phyloP scores from a whole-genome alignment of 768 basidiomycete species.

The Hygrophoropsis aurantiaca region DNA sequence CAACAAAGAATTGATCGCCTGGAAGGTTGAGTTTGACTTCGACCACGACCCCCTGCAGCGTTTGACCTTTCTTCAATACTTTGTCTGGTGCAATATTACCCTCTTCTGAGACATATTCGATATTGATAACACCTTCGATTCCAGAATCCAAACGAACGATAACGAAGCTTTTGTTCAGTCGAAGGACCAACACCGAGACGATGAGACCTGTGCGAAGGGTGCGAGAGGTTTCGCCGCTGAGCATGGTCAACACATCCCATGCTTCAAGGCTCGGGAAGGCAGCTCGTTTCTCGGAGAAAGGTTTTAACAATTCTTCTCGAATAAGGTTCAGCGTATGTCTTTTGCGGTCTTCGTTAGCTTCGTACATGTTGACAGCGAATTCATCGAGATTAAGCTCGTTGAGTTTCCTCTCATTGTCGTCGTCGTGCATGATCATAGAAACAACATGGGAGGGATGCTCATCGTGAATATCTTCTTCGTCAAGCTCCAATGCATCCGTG shows the following conservation, averaged over 20 bases:
- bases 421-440: conserved; percentile 79
- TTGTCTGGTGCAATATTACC: conserved; percentile 39
- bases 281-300: conserved; percentile 74
- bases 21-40: conserved; percentile 63
- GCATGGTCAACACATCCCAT: conserved; percentile 91
- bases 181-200: conserved; percentile 70
- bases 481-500: conserved; percentile 93
- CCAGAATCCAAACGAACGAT: conserved; percentile 88
- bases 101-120: conserved; percentile 57
- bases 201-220: conserved; percentile 81
- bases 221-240: conserved; percentile 84
- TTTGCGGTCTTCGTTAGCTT: conserved; percentile 82
- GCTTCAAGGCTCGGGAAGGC: conserved; percentile 62
- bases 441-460: conserved; percentile 92
- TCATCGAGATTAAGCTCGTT: conserved; percentile 93
- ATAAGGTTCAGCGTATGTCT: conserved; percentile 89
- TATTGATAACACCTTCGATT: conserved; percentile 76
- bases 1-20: conserved; percentile 64
- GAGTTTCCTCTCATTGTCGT: conserved; percentile 75
- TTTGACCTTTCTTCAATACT: conserved; percentile 74
- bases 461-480: conserved; percentile 94
- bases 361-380: conserved; percentile 89
- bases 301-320: conserved; percentile 76
- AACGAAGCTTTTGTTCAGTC: conserved; percentile 51
- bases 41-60: conserved; percentile 77